Percentiles rank a stretch among this genome's conserved stretches.
These are phyloP conservation scores for Pascua guehoae DNA, from an alignment of 1,284 basidiomycete species.

Conservation along the genomic window DNA sequence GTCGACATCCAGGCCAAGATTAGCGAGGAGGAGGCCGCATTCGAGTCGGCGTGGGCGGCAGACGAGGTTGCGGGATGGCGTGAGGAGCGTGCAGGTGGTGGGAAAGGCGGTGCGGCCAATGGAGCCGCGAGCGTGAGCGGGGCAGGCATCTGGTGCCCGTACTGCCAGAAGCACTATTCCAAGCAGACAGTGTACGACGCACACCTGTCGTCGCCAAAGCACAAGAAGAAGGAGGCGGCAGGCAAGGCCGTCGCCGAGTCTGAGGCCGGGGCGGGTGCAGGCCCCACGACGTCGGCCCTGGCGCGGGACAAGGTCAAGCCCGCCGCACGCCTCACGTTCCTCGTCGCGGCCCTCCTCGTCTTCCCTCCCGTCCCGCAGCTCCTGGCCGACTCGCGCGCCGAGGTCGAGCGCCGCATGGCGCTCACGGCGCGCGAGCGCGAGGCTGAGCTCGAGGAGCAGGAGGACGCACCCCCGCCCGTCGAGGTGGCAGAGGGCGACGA, in stretches of 20 bases:
- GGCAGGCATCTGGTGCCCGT: conserved; percentile 88
- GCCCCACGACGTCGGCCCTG: conserved; percentile 8
- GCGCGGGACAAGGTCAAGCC: conserved; percentile 60
- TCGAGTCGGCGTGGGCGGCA: conserved; percentile 74
- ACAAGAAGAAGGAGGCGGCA: conserved; percentile 69
- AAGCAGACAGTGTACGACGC: conserved; percentile 98
- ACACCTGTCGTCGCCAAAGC: conserved; percentile 90
- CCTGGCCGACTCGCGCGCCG: conserved; percentile 79
- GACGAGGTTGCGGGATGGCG: conserved; percentile 76
- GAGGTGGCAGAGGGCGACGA: conserved; percentile 51
- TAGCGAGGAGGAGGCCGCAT: conserved; percentile 62
- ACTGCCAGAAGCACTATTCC: conserved; percentile 88
- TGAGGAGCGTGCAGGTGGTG: conserved; percentile 38
- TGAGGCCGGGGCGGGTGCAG: conserved; percentile 23
- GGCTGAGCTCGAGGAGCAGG: conserved; percentile 80
- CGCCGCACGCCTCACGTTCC: conserved; percentile 68
- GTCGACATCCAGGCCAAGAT: conserved; percentile 73
- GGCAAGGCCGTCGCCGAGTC: conserved; percentile 45
- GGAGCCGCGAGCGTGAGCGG: conserved; percentile 41
- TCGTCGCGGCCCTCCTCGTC: conserved; percentile 64
- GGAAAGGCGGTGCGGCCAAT: conserved; percentile 40
- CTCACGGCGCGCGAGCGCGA: conserved; percentile 94
- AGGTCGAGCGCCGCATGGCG: conserved; percentile 93
- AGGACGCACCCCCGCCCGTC: conserved; percentile 61
- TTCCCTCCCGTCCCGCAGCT: conserved; percentile 62